Percentiles rank a stretch among this genome's conserved stretches.
Evolutionary conservation across 202 grass and related monocot genomes (phyloP).

Genomic region (Alloteropsis angusta): DNA sequence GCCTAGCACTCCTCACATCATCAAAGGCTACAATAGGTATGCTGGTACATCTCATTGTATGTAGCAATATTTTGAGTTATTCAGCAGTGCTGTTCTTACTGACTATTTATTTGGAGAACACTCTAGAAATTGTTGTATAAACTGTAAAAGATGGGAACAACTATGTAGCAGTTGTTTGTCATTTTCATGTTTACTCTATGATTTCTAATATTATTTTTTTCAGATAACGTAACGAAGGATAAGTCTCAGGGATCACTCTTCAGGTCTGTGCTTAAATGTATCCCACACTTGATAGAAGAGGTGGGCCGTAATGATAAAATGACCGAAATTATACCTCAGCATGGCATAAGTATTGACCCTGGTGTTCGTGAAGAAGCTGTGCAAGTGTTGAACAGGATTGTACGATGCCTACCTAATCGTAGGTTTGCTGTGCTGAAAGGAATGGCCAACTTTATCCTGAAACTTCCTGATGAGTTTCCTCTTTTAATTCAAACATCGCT

Average conservation of each 20-base stretch:
- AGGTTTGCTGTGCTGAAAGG: slow-evolving; percentile 98
- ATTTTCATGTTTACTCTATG: not conserved
- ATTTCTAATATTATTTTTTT: slow-evolving; percentile 26
- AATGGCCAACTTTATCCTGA: slow-evolving; percentile 95
- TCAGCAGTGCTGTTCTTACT: slow-evolving; percentile 10
- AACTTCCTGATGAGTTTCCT: slow-evolving; percentile 93
- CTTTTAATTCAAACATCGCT: slow-evolving; percentile 90
- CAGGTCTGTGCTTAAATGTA: slow-evolving; percentile 95
- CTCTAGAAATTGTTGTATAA: not conserved
- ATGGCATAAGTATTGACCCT: slow-evolving; percentile 93
- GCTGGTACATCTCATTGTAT: slow-evolving; percentile 23
- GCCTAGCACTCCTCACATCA: slow-evolving; percentile 87
- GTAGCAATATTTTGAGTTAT: not conserved
- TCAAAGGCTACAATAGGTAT: slow-evolving; percentile 85
- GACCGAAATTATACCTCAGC: slow-evolving; percentile 96
- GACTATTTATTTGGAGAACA: not conserved
- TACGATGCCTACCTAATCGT: slow-evolving; percentile 74
- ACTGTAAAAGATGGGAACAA: not conserved
- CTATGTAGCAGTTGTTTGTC: slow-evolving; percentile 7
- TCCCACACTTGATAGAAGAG: slow-evolving; percentile 94
- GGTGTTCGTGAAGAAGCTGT: slow-evolving; percentile 93
- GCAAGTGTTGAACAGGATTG: slow-evolving; percentile 88
- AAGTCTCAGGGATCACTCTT: slow-evolving; percentile 94
- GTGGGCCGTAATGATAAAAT: slow-evolving; percentile 85
- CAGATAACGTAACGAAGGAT: slow-evolving; percentile 91